phyloP scores from a whole-genome alignment of 148 eudicot genomes.

The Vaccinium macrocarpon region DNA sequence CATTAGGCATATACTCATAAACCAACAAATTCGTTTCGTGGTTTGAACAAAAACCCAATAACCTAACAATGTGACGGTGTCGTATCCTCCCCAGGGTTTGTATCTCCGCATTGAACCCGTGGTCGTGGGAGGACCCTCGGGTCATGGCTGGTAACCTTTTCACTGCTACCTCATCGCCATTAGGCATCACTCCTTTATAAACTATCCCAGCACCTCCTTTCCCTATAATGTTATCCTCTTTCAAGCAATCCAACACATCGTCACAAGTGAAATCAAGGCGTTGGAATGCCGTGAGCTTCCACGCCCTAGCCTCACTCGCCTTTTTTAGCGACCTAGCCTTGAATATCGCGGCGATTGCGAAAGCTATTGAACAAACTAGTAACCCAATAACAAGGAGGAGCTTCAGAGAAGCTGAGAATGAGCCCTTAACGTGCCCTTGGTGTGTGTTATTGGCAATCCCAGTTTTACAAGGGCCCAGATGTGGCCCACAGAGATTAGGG shows the following conservation, averaged over 20 bases:
- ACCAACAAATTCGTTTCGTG: constrained; percentile 88
- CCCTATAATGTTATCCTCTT: constrained; percentile 90
- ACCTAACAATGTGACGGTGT: constrained; percentile 85
- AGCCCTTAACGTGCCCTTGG: constrained; percentile 49
- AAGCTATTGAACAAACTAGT: constrained; percentile 72
- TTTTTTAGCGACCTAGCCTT: constrained; percentile 79
- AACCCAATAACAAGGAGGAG: constrained; percentile 80
- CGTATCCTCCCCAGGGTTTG: constrained; percentile 90
- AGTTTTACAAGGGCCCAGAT: constrained; percentile 78
- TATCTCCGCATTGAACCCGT: constrained; percentile 92
- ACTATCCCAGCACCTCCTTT: constrained; percentile 98
- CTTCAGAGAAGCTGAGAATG: constrained; percentile 73
- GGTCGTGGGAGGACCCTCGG: constrained; percentile 91
- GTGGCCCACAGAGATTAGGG: constrained; percentile 83
- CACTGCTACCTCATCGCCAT: constrained; percentile 73
- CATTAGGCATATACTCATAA: constrained; percentile 96
- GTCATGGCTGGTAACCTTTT: constrained; percentile 80
- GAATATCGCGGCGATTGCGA: constrained; percentile 76
- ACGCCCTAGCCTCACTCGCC: constrained; percentile 68
- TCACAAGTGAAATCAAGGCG: constrained; percentile 74
- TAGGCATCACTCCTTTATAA: constrained; percentile 79
- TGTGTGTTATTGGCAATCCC: constrained; percentile 47
- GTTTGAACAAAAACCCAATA: constrained; percentile 86
- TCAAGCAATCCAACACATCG: constrained; percentile 73
- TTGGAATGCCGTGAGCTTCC: constrained; percentile 94